These are phyloP conservation scores for Liriodendron chinense DNA, from an alignment of 164 flowering plant species.

Conservation along the genomic window DNA sequence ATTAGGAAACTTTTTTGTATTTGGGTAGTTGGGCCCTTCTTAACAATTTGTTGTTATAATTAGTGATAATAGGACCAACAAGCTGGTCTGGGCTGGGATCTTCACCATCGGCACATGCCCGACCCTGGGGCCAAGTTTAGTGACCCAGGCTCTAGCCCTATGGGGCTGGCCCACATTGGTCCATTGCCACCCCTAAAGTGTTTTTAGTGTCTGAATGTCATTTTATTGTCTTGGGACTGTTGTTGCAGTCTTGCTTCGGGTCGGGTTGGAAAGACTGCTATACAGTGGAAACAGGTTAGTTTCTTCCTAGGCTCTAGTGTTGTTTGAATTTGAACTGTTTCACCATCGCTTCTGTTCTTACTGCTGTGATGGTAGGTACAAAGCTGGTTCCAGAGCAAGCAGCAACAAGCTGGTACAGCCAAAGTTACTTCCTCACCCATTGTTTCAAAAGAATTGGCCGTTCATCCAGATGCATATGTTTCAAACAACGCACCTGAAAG, in stretches of 20 bases:
- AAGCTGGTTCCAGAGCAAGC: slow-evolving; percentile 5
- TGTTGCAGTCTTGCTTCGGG: slow-evolving; percentile 6
- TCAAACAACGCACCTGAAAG: slow-evolving; percentile 6
- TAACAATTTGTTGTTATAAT: too few species aligned
- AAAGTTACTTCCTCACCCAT: slow-evolving; percentile 1
- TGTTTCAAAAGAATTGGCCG: slow-evolving; percentile 1
- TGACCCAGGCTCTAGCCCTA: too few species aligned
- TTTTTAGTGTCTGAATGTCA: not conserved
- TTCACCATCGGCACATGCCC: too few species aligned
- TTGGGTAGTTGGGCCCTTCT: too few species aligned
- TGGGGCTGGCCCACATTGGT: too few species aligned
- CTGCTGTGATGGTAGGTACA: not conserved
- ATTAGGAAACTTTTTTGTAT: too few species aligned
- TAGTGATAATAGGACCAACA: too few species aligned
- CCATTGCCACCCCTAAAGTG: too few species aligned
- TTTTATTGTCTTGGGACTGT: slow-evolving; percentile 1
- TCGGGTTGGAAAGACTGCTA: not conserved
- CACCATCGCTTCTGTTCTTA: not conserved
- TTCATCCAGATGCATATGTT: not conserved
- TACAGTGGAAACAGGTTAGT: slow-evolving; percentile 4
- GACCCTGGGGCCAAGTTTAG: too few species aligned
- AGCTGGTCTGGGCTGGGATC: too few species aligned
- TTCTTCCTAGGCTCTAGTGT: not conserved
- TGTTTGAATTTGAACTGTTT: not conserved
- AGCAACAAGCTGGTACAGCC: not conserved